phyloP scores from a whole-genome alignment of 129 eudicot species.

The Mikania micrantha region DNA sequence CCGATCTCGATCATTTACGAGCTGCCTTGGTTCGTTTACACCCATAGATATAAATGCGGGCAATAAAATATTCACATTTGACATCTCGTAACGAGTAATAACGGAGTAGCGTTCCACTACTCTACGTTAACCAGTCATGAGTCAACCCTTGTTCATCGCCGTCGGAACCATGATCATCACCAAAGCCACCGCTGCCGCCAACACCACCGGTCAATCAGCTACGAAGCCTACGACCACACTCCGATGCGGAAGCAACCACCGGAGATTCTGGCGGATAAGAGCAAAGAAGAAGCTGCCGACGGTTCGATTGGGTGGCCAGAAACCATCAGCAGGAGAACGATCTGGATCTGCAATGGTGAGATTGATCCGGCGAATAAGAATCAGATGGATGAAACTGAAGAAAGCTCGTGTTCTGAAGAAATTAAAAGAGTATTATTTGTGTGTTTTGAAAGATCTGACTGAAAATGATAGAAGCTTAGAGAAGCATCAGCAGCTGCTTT shows the following conservation, averaged over 20 bases:
- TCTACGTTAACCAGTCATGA: not conserved
- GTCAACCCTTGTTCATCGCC: not conserved
- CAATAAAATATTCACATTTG: not conserved
- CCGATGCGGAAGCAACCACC: constrained; percentile 16
- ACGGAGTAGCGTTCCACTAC: not conserved
- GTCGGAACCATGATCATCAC: constrained; percentile 4
- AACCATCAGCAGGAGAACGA: constrained; percentile 3
- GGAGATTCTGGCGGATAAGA: constrained; percentile 24
- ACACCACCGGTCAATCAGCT: not conserved
- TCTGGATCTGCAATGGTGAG: constrained; percentile 25
- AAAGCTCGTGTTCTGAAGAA: constrained; percentile 35
- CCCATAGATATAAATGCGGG: not conserved
- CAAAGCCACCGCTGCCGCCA: not conserved
- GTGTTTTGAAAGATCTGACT: constrained; percentile 33
- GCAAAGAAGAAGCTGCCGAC: constrained; percentile 38
- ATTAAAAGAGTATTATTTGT: constrained; percentile 34
- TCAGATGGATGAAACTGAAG: constrained; percentile 43
- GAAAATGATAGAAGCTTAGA: constrained; percentile 37
- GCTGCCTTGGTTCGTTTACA: too few relatives aligned
- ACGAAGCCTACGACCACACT: not conserved
- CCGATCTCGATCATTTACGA: too few relatives aligned
- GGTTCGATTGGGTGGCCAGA: constrained; percentile 56
- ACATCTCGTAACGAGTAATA: not conserved
- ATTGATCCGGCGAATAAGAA: constrained; percentile 27
- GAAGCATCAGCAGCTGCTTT: constrained; percentile 43